phyloP scores from a whole-genome alignment of 108 stramenopile genomes.

The Nitzschia sp. region DNA sequence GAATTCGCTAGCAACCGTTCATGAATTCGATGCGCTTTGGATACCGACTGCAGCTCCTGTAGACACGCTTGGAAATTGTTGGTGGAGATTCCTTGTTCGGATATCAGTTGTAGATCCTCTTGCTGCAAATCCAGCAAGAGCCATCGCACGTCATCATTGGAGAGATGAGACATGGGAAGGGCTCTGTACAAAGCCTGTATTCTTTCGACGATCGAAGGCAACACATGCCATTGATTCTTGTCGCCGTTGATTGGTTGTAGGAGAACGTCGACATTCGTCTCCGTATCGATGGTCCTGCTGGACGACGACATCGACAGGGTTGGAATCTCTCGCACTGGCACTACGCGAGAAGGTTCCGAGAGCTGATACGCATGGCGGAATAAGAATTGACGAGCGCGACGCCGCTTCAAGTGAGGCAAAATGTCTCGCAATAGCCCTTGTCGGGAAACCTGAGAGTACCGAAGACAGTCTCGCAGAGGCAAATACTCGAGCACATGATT shows the following conservation, averaged over 20 bases:
- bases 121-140: constrained; percentile 16
- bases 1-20: not conserved
- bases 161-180: constrained; percentile 27
- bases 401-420: not conserved
- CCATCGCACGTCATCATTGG: constrained; percentile 9
- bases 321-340: not conserved
- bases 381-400: constrained; percentile 1
- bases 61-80: not conserved
- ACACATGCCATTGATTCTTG: not conserved
- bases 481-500: constrained; percentile 7
- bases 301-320: too few species aligned
- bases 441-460: not conserved
- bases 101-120: not conserved
- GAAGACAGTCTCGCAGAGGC: not conserved
- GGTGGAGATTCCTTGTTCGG: constrained; percentile 1
- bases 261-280: not conserved
- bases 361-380: not conserved
- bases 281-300: not conserved
- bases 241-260: not conserved
- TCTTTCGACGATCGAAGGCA: constrained; percentile 27
- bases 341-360: not conserved
- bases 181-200: constrained; percentile 20
- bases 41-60: not conserved
- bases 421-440: not conserved
- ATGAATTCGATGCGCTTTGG: constrained; percentile 24